Conservation (phyloP, 2,329 filamentous ascomycete species). For the Aspergillus sp. region DNA sequence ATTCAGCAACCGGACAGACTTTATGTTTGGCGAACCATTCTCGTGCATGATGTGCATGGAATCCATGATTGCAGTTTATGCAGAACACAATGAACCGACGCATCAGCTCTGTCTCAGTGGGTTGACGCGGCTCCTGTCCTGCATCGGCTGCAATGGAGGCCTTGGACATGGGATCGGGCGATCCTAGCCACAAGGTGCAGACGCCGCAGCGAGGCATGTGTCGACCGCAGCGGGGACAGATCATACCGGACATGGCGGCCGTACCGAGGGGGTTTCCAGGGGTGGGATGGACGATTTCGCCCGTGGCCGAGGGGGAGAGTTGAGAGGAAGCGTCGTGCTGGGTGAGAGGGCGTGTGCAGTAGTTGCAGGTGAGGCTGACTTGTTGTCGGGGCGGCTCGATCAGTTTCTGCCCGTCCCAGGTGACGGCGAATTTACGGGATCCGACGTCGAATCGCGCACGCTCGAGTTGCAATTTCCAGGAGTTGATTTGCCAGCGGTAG, state of each 20-base stretch:
- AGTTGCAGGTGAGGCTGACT: conserved; percentile 59
- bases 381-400: conserved; percentile 53
- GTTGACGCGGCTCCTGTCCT: conserved; percentile 23
- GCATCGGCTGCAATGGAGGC: conserved; percentile 36
- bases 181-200: conserved; percentile 62
- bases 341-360: conserved; percentile 59
- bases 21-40: conserved; percentile 56
- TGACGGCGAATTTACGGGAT: conserved; percentile 53
- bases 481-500: conserved; percentile 61
- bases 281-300: conserved; percentile 37
- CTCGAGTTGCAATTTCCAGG: conserved; percentile 60
- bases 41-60: conserved; percentile 62
- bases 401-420: conserved; percentile 50
- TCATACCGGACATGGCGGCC: conserved; percentile 47
- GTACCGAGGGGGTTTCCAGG: conserved; percentile 37
- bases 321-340: conserved; percentile 41
- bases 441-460: conserved; percentile 61
- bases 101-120: conserved; percentile 47
- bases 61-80: conserved; percentile 63
- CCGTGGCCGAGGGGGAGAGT: conserved; percentile 23
- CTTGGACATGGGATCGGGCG: conserved; percentile 53
- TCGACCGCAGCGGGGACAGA: conserved; percentile 61
- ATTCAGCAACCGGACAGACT: conserved; percentile 42
- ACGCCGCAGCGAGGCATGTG: conserved; percentile 64
- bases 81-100: conserved; percentile 60